These are phyloP conservation scores for Volvox africanus DNA, from an alignment of 139 green algal genomes.

Conservation along the genomic window DNA sequence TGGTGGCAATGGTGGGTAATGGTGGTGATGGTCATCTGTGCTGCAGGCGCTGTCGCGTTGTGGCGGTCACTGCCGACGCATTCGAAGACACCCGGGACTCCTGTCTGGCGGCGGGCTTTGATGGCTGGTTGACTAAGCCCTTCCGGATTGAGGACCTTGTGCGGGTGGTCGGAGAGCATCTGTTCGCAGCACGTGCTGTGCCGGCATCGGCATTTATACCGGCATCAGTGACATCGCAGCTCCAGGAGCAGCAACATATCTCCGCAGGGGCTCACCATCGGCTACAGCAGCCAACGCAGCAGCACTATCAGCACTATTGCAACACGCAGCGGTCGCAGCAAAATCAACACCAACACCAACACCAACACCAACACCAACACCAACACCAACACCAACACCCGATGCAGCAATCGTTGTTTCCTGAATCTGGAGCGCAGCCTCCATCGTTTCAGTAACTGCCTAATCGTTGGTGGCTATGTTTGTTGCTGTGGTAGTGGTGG, in stretches of 20 bases:
- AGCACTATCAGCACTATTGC: too few relatives aligned
- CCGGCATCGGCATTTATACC: not conserved
- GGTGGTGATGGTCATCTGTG: not conserved
- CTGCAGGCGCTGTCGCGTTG: conserved; percentile 57
- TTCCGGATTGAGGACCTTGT: conserved; percentile 85
- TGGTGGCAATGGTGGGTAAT: too few relatives aligned
- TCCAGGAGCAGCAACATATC: not conserved
- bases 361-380: not conserved
- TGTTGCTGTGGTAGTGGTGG: too few relatives aligned
- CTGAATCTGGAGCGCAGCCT: not conserved
- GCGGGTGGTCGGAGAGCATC: conserved; percentile 55
- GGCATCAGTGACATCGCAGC: not conserved
- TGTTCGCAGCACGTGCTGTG: not conserved
- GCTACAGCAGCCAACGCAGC: not conserved
- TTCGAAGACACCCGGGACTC: conserved; percentile 85
- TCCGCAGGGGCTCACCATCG: not conserved
- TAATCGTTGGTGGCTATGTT: too few relatives aligned
- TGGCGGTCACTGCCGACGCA: conserved; percentile 85
- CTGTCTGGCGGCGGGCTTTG: conserved; percentile 81
- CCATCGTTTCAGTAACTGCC: too few relatives aligned
- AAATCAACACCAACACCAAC: not conserved
- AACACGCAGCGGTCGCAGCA: not conserved
- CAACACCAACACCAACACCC: not conserved
- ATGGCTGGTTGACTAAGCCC: conserved; percentile 86
- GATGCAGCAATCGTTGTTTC: not conserved